phyloP scores from a whole-genome alignment of 1,284 basidiomycete genomes.

The Moniliophthora roreri region DNA sequence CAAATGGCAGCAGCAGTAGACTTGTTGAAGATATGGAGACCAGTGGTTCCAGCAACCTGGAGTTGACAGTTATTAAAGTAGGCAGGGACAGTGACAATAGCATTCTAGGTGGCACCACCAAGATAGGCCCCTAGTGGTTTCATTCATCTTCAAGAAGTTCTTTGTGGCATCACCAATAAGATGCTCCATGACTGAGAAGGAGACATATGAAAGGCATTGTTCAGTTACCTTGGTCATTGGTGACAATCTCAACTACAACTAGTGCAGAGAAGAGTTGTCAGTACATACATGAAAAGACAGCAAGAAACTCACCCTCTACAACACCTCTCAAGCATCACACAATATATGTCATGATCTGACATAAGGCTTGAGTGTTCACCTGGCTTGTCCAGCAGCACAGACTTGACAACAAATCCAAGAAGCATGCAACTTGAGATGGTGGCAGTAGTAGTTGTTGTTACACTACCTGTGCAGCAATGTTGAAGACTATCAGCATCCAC shows the following conservation, averaged over 20 bases:
- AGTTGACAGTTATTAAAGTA: slow-evolving; percentile 80
- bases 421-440: no score
- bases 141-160: slow-evolving; percentile 85
- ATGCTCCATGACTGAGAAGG: slow-evolving; percentile 78
- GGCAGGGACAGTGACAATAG: slow-evolving; percentile 45
- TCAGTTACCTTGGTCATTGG: slow-evolving; percentile 85
- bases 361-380: no score
- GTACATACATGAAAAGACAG: slow-evolving; percentile 6
- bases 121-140: slow-evolving; percentile 86
- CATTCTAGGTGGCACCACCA: slow-evolving; percentile 45
- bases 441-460: no score
- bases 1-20: slow-evolving; percentile 60
- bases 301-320: no score
- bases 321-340: no score
- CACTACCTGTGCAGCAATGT: no score
- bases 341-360: no score
- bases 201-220: slow-evolving; percentile 82
- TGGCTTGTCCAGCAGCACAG: no score
- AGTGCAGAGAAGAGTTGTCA: slow-evolving; percentile 14
- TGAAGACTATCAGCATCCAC: no score
- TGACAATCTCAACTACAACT: slow-evolving; percentile 77
- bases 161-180: slow-evolving; percentile 81
- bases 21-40: slow-evolving; percentile 69
- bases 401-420: no score
- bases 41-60: slow-evolving; percentile 76